phyloP scores from a whole-genome alignment of 1,284 basidiomycete genomes.

The Limonomyces culmigenus region DNA sequence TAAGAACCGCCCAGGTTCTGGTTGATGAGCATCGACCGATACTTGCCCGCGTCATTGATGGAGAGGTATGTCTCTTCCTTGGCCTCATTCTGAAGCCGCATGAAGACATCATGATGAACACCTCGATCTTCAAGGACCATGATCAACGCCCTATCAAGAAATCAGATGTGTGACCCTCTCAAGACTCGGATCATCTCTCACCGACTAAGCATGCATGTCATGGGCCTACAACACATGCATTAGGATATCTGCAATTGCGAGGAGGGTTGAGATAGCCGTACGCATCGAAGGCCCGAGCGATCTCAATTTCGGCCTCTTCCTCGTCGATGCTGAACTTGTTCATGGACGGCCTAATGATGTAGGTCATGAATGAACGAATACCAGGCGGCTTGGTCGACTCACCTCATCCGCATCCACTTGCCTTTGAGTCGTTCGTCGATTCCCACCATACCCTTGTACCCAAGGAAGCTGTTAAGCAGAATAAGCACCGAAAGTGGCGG shows the following conservation, averaged over 20 bases:
- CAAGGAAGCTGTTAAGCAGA: slow-evolving; percentile 34
- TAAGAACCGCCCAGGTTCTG: slow-evolving; percentile 37
- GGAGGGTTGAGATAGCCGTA: no score
- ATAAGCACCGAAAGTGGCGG: slow-evolving; percentile 3
- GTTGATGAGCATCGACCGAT: slow-evolving; percentile 25
- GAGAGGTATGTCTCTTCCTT: slow-evolving; percentile 36
- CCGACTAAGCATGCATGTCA: slow-evolving; percentile 47
- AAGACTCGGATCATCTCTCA: slow-evolving; percentile 11
- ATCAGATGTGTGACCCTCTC: neutral
- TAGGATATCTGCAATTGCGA: no score
- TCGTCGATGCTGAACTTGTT: slow-evolving; percentile 45
- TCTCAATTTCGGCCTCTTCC: slow-evolving; percentile 45
- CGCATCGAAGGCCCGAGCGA: slow-evolving; percentile 44
- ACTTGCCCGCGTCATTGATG: slow-evolving; percentile 29
- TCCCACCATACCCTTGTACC: slow-evolving; percentile 60
- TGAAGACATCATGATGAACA: slow-evolving; percentile 32
- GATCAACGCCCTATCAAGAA: slow-evolving; percentile 33
- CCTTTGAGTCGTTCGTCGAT: slow-evolving; percentile 38
- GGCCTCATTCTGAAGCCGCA: slow-evolving; percentile 34
- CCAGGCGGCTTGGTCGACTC: no score
- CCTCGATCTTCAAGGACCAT: slow-evolving; percentile 56
- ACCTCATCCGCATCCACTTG: no score
- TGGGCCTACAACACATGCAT: no score
- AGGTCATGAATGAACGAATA: no score
- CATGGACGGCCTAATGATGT: slow-evolving; percentile 62